phyloP scores from a whole-genome alignment of 768 basidiomycete species.

The Galerina sulciceps region DNA sequence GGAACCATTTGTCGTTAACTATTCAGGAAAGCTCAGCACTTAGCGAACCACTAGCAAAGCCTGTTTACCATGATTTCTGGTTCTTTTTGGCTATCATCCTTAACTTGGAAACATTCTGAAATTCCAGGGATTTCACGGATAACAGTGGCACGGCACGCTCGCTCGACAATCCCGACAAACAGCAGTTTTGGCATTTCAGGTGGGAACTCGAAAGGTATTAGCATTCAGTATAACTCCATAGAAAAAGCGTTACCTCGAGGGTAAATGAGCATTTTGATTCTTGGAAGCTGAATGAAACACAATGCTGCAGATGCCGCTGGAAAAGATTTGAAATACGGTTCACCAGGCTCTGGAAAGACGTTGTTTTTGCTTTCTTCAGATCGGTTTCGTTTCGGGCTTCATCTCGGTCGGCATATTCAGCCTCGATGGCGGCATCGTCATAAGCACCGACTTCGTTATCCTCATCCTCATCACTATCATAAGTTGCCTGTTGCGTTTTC shows the following conservation, averaged over 20 bases:
- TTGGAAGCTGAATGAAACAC: conserved; percentile 76
- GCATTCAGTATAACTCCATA: conserved; percentile 1
- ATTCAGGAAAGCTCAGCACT: conserved; percentile 2
- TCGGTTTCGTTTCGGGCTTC: conserved; percentile 38
- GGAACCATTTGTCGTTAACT: conserved; percentile 92
- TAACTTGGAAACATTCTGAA: conserved; percentile 80
- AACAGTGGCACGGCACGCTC: conserved; percentile 81
- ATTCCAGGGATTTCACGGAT: conserved; percentile 92
- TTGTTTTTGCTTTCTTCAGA: conserved; percentile 29
- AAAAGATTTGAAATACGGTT: conserved; percentile 54
- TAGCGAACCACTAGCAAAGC: background rate
- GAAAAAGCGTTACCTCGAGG: conserved; percentile 68
- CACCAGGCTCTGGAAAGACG: conserved; percentile 44
- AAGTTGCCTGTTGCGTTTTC: conserved; percentile 73
- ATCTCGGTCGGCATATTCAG: conserved; percentile 57
- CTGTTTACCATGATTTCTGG: conserved; percentile 51
- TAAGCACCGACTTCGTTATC: conserved; percentile 43
- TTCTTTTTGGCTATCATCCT: conserved; percentile 59
- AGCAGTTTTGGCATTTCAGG: conserved; percentile 91
- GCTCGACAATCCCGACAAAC: conserved; percentile 91
- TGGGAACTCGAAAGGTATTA: conserved; percentile 63
- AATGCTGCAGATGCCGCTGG: conserved; percentile 60
- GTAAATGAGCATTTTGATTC: conserved; percentile 73
- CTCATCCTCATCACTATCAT: conserved; percentile 73
- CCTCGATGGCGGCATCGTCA: conserved; percentile 66